Evolutionary conservation across 305 asterid genomes (phyloP).

Genomic region (Striga hermonthica): DNA sequence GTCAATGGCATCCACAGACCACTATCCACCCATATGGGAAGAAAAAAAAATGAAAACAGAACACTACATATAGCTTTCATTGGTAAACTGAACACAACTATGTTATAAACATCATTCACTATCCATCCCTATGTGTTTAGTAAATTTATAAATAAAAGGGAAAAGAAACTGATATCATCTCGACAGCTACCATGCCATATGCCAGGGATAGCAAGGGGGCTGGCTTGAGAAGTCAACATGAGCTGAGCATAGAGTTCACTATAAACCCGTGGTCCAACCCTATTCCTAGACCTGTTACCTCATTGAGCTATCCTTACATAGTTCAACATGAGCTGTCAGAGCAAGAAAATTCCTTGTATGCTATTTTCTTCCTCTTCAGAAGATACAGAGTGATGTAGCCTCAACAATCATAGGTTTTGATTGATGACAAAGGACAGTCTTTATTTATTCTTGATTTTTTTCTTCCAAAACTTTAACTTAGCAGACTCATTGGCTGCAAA

Average conservation of each 20-base stretch:
- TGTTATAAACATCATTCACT: conserved; percentile 11
- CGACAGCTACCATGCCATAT: neutral
- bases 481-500: conserved; percentile 7
- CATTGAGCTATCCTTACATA: neutral
- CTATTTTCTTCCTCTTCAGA: neutral
- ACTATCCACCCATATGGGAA: conserved; percentile 38
- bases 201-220: neutral
- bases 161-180: neutral
- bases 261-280: neutral
- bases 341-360: neutral
- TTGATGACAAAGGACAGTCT: neutral
- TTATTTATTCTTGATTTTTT: neutral
- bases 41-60: neutral
- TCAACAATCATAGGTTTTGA: neutral
- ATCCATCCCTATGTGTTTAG: conserved; percentile 14
- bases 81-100: conserved; percentile 5
- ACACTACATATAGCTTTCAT: neutral
- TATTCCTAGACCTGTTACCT: neutral
- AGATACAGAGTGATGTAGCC: neutral
- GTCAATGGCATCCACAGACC: conserved; percentile 80
- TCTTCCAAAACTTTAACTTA: neutral
- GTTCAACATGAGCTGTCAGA: no score
- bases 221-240: neutral
- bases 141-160: neutral
- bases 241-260: neutral